Conservation (phyloP, 1,284 basidiomycete genomes). For the Apiotrichum gracile region DNA sequence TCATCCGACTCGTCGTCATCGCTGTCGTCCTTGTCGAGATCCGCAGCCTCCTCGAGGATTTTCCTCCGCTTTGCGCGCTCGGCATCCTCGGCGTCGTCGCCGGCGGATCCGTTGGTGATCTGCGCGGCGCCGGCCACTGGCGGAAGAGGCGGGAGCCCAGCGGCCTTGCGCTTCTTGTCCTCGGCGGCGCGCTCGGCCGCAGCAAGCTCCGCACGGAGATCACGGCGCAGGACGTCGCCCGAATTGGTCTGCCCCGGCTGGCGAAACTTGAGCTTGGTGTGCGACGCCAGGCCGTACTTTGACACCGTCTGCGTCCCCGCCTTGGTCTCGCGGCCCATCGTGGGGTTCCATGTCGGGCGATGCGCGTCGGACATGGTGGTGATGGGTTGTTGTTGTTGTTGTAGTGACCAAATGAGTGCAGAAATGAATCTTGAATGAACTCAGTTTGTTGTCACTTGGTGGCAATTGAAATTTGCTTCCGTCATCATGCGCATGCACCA, state of each 20-base stretch:
- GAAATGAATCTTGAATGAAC: not conserved
- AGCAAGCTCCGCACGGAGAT: conserved; percentile 73
- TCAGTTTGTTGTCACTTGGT: not conserved
- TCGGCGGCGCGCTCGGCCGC: conserved; percentile 73
- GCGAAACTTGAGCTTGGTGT: conserved; percentile 94
- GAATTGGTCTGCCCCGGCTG: conserved; percentile 77
- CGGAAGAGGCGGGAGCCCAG: conserved; percentile 54
- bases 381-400: not conserved
- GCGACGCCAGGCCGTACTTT: conserved; percentile 80
- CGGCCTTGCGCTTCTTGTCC: conserved; percentile 83
- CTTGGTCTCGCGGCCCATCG: conserved; percentile 53
- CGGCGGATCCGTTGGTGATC: conserved; percentile 18
- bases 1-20: conserved; percentile 54
- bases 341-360: conserved; percentile 47
- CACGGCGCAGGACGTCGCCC: conserved; percentile 66
- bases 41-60: conserved; percentile 71
- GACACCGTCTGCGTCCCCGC: conserved; percentile 83
- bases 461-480: conserved; percentile 1
- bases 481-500: not conserved
- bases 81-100: conserved; percentile 48
- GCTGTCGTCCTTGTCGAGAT: conserved; percentile 79
- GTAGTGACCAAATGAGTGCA: not conserved
- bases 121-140: conserved; percentile 27
- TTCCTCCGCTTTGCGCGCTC: conserved; percentile 69
- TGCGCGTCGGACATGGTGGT: conserved; percentile 47